phyloP scores from a whole-genome alignment of 257 asterid genomes.

The Anisodus tanguticus region DNA sequence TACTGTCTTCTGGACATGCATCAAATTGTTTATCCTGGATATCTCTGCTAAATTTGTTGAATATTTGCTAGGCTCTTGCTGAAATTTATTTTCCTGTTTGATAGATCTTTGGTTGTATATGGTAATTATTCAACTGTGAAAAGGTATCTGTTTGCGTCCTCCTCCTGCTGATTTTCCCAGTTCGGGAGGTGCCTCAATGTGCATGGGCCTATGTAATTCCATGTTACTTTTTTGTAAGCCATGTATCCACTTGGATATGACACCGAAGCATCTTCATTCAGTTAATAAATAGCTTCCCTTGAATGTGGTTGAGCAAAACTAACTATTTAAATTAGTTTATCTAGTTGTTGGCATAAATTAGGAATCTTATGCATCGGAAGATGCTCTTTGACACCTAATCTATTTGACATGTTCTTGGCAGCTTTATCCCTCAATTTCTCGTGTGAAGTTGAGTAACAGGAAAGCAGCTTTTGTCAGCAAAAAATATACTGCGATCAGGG shows the following conservation, averaged over 20 bases:
- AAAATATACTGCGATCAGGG: conserved; percentile 45
- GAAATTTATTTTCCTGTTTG: neutral
- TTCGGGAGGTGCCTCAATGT: neutral
- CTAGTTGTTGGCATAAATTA: neutral
- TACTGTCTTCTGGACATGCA: neutral
- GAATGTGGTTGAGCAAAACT: conserved; percentile 8
- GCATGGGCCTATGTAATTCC: neutral
- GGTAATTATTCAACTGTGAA: neutral
- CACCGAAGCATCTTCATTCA: neutral
- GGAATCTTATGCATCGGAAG: neutral
- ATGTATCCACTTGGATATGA: conserved; percentile 22
- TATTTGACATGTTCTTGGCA: conserved; percentile 37
- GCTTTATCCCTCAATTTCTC: conserved; percentile 48
- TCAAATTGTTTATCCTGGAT: neutral
- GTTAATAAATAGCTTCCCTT: neutral
- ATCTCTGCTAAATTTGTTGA: conserved; percentile 1
- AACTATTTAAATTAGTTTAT: neutral
- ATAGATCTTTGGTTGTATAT: neutral
- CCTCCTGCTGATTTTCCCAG: neutral
- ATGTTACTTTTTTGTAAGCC: neutral
- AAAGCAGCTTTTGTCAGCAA: conserved; percentile 44
- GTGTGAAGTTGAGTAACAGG: conserved; percentile 47
- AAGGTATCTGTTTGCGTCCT: neutral
- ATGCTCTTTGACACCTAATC: neutral
- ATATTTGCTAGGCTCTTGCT: neutral